Evolutionary conservation across 2,329 filamentous ascomycete species (phyloP).

Genomic region (Ascomycota sp.): DNA sequence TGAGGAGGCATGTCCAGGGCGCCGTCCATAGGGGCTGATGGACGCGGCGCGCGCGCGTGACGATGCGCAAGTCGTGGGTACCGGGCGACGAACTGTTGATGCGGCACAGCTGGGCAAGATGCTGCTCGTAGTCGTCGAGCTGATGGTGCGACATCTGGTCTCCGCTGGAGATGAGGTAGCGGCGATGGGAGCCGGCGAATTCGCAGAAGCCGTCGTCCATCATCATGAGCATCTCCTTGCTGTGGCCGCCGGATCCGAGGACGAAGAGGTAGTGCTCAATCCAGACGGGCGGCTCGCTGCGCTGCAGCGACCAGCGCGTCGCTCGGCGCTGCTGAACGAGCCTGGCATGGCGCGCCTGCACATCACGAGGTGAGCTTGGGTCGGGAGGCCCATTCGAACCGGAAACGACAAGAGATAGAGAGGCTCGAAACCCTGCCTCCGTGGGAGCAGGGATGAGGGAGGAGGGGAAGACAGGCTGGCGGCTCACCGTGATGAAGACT

Average conservation of each 20-base stretch:
- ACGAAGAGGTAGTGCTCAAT: conserved; percentile 48
- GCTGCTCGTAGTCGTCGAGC: conserved; percentile 35
- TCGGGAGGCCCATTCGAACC: too few relatives aligned
- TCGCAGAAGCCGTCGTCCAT: conserved; percentile 38
- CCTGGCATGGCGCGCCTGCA: conserved; percentile 13
- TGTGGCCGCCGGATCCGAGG: conserved; percentile 85
- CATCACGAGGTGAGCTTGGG: too few relatives aligned
- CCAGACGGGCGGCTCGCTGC: too few relatives aligned
- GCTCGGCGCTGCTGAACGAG: conserved; percentile 6
- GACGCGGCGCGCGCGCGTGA: conserved; percentile 60
- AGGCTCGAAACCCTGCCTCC: too few relatives aligned
- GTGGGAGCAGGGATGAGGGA: too few relatives aligned
- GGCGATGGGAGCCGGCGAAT: conserved; percentile 40
- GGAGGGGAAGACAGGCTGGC: background rate
- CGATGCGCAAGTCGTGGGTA: conserved; percentile 41
- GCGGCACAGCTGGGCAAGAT: conserved; percentile 8
- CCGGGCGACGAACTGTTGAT: conserved; percentile 11
- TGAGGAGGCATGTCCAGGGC: conserved; percentile 45
- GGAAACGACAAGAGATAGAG: too few relatives aligned
- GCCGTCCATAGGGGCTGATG: conserved; percentile 64
- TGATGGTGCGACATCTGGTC: conserved; percentile 47
- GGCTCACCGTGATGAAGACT: conserved; percentile 12
- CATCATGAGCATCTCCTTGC: conserved; percentile 82
- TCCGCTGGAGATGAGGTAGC: conserved; percentile 62
- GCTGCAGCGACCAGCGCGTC: conserved; percentile 3